phyloP scores from a whole-genome alignment of 306 rosid species.

The Geum urbanum region DNA sequence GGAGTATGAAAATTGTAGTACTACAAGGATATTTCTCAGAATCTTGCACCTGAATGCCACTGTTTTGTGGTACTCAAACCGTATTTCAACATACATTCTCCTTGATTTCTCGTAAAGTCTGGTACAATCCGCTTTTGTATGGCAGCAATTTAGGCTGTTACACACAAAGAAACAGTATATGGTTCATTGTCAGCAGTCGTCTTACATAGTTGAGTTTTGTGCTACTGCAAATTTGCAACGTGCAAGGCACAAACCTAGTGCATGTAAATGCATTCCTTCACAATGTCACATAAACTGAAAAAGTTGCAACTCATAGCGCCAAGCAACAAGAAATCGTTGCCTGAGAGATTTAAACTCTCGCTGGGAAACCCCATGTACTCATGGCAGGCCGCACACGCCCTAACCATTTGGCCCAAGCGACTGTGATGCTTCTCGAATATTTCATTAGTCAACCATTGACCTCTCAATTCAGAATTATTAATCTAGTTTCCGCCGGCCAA shows the following conservation, averaged over 20 bases:
- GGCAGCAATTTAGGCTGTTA: too few species aligned
- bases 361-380: slow-evolving; percentile 19
- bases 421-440: background rate
- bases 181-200: too few species aligned
- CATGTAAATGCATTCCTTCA: too few species aligned
- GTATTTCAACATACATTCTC: too few species aligned
- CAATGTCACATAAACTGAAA: too few species aligned
- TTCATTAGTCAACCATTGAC: background rate
- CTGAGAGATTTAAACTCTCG: slow-evolving; percentile 22
- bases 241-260: too few species aligned
- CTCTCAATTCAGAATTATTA: background rate
- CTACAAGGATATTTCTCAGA: background rate
- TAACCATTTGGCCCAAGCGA: slow-evolving; percentile 13
- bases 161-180: too few species aligned
- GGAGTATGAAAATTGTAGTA: slow-evolving; percentile 3
- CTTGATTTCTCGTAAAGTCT: too few species aligned
- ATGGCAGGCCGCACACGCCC: slow-evolving; percentile 21
- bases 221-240: too few species aligned
- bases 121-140: too few species aligned
- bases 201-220: too few species aligned
- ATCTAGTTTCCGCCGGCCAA: background rate
- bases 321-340: background rate
- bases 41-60: background rate
- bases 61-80: background rate
- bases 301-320: too few species aligned